Evolutionary conservation across 345 rosid genomes (phyloP), one percentile per base, ranked within the genome.

Genomic region (Eucalyptus melliodora): DNA sequence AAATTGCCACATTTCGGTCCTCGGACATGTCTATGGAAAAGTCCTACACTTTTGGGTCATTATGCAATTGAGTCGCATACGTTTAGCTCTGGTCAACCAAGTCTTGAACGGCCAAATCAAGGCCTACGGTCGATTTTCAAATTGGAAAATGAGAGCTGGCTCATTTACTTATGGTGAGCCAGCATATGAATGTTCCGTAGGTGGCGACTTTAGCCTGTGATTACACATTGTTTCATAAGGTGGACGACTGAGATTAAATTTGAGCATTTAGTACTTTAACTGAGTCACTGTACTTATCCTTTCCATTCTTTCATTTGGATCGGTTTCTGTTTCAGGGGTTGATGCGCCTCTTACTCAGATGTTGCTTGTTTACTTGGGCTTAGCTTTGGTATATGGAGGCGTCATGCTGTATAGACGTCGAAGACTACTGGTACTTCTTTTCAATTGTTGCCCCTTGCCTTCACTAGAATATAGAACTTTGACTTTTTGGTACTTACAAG

Each of bases 301-400:
- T n/a, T 50, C 21, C 50, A 13, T 59, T 44, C 34, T 51, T 47
- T 87, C 44, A 59, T 26, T 47, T 53, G 31, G 69, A 13, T 30
- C 16, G 80, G 37, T 87, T 40, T 59, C 11, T 55, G 62, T 16
- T 86, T 26, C 72, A 95, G 97, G 96, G 56, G 95, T 93, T 80
- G 93, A 95, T 91, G 94, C 95, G 24, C 97, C 96, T 10, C 88
- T 95, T 59, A 91, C 95, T 80, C 97, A 93, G 91, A 82, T 92
- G 89, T 50, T 88, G 47, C 93, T 93, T 90, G 86, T 85, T 90
- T 94, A 95, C 92, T 87, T 90, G 37, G 44, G 87, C 45, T 90
- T 95, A 88, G 94, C 95, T 88, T 50, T 93, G 90, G 91, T 94
- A 34, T 95, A 95, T 62, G 96, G 96, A 19, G 72, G 90, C 88